Percentiles rank a stretch among this genome's conserved stretches.
These are phyloP conservation scores for Mycena pura DNA, from an alignment of 768 basidiomycete species.

Conservation along the genomic window DNA sequence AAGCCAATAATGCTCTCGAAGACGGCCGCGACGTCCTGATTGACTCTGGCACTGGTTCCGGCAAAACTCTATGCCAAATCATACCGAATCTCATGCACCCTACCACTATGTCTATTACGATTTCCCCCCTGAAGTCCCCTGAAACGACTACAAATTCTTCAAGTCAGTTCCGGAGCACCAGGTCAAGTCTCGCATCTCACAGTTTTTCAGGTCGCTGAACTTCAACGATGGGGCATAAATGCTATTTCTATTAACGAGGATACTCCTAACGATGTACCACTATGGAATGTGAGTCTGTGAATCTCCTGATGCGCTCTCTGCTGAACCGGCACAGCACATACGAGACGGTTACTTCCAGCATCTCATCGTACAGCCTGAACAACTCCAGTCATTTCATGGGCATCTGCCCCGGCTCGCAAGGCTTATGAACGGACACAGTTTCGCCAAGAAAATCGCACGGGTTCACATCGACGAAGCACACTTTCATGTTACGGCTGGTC, in stretches of 20 bases:
- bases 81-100: slow-evolving; percentile 31
- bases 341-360: slow-evolving; percentile 6
- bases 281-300: neutral
- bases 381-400: slow-evolving; percentile 19
- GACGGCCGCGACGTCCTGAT: slow-evolving; percentile 29
- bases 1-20: slow-evolving; percentile 23
- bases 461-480: slow-evolving; percentile 37
- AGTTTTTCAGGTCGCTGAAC: neutral
- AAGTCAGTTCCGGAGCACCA: neutral
- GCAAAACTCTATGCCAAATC: slow-evolving; percentile 37
- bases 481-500: slow-evolving; percentile 28
- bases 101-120: neutral
- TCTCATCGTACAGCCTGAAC: slow-evolving; percentile 26
- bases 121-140: slow-evolving; percentile 22
- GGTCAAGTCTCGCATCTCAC: neutral
- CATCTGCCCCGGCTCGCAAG: slow-evolving; percentile 24
- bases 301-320: neutral
- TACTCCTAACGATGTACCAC: neutral
- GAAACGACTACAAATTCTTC: slow-evolving; percentile 10
- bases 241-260: slow-evolving; percentile 1
- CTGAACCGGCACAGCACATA: slow-evolving; percentile 12
- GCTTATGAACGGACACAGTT: slow-evolving; percentile 9
- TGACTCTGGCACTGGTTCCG: slow-evolving; percentile 34
- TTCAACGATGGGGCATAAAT: neutral
- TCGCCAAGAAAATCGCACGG: slow-evolving; percentile 2